Conservation (phyloP, 1,139 yeast genomes). For the Pichia sp. region DNA sequence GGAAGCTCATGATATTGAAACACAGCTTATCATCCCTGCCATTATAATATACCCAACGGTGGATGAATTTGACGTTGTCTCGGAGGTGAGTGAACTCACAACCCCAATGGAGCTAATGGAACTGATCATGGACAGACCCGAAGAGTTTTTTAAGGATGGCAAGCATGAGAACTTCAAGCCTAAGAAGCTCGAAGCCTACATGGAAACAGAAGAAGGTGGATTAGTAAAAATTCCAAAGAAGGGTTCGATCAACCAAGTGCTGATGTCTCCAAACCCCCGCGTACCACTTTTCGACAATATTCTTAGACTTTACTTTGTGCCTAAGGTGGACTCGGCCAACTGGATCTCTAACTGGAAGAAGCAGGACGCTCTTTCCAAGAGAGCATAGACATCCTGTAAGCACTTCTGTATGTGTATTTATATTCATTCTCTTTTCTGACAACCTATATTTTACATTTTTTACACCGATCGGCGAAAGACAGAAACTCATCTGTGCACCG, state of each 20-base stretch:
- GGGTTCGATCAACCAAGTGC: slow-evolving; percentile 57
- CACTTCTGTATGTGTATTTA: no score
- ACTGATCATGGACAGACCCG: slow-evolving; percentile 58
- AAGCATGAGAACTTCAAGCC: slow-evolving; percentile 57
- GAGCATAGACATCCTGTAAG: slow-evolving; percentile 25
- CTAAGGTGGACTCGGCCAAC: slow-evolving; percentile 56
- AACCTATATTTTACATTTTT: no score
- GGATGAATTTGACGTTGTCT: slow-evolving; percentile 79
- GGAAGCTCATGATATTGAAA: slow-evolving; percentile 67
- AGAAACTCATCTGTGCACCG: no score
- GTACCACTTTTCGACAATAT: slow-evolving; percentile 78
- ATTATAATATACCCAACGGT: slow-evolving; percentile 78
- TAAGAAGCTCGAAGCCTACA: slow-evolving; percentile 62
- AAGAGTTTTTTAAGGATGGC: slow-evolving; percentile 65
- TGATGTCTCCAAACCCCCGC: slow-evolving; percentile 58
- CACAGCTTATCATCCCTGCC: slow-evolving; percentile 77
- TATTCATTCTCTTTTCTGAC: no score
- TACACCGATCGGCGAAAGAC: no score
- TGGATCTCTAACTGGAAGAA: slow-evolving; percentile 74
- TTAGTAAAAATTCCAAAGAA: slow-evolving; percentile 82
- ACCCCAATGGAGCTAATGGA: slow-evolving; percentile 57
- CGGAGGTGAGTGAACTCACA: slow-evolving; percentile 65
- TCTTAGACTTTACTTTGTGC: slow-evolving; percentile 72
- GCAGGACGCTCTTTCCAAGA: slow-evolving; percentile 53
- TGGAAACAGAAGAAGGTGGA: slow-evolving; percentile 84